These are phyloP conservation scores for Aspergillus costaricaensis DNA, from an alignment of 2,329 filamentous ascomycete genomes.

Conservation along the genomic window DNA sequence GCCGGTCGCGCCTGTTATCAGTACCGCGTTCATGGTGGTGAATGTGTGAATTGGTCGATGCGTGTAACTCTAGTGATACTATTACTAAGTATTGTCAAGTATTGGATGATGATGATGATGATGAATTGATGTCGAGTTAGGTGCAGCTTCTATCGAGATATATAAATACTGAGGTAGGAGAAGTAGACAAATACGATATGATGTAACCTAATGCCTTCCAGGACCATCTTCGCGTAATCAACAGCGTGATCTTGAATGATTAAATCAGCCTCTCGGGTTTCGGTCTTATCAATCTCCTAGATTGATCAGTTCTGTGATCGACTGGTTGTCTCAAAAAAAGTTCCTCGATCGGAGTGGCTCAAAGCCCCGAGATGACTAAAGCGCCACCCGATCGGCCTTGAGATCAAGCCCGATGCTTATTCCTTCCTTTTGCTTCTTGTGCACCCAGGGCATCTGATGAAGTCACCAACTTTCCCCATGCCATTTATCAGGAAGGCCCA, in stretches of 20 bases:
- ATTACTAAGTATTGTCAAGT: no score
- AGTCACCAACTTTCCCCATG: no score
- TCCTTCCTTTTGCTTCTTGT: background rate
- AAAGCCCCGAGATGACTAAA: background rate
- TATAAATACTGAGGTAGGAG: no score
- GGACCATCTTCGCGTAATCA: background rate
- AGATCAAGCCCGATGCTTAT: background rate
- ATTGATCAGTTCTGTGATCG: no score
- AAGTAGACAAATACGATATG: no score
- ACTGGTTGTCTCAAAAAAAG: no score
- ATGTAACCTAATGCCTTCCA: background rate
- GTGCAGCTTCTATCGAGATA: no score
- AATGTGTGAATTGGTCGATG: background rate
- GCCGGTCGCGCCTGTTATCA: conserved; percentile 15
- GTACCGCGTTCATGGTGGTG: conserved; percentile 24
- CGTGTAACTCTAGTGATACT: no score
- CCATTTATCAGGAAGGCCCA: no score
- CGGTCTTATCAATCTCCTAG: background rate
- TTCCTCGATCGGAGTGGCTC: background rate
- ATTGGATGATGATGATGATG: no score
- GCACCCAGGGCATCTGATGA: no score
- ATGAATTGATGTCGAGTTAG: no score
- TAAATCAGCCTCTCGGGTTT: background rate
- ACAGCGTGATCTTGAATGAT: background rate
- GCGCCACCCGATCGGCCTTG: background rate